Evolutionary conservation across 805 yeast genomes (phyloP), one percentile per base, ranked within the genome.

Genomic region (Candida suzukii): DNA sequence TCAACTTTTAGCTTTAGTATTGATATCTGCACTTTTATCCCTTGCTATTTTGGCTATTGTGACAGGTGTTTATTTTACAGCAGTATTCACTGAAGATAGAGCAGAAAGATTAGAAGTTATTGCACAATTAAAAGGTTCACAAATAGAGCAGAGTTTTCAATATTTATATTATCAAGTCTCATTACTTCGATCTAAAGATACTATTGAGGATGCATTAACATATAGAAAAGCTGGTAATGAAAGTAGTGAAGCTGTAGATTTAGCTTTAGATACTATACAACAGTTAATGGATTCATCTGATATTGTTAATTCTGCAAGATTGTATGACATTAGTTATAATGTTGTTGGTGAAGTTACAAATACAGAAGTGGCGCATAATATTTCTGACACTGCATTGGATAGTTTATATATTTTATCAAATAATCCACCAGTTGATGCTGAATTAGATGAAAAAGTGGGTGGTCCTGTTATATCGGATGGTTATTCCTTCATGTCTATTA

Each of bases 121-220:
- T 18, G 84, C 95, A 2, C 84, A 84, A 57, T 66, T 88, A 42
- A 88, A 87, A 58, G 78, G 91, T 0, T 74, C 90, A 0, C 96
- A 88, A 58, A 67, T 88, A 18, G 73, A 71, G 41, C 96, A 87
- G 60, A 73, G 77, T 32, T 64, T 85, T 43, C 74, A 74, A 44
- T 73, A 69, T 45, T 65, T 76, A 22, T 81, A 78, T 56, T 84
- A 80, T 54, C 95, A 87, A 58, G 73, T 80, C 2, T 71, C 72
- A 42, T 79, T 83, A 67, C 63, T 88, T 10, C 64, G 86, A 1
- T 67, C 77, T 3, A 71, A 80, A 49, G 84, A 78, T 43, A 59
- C 80, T 1, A 56, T 88, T 9, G 81, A 79, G 46, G 51, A 60
- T 13, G 78, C 93, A 0, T 63, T 88, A 37, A 68, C 79, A 2